Base-by-base conservation (phyloP, 108 stramenopile genomes). In the Chaetoceros muelleri region DNA sequence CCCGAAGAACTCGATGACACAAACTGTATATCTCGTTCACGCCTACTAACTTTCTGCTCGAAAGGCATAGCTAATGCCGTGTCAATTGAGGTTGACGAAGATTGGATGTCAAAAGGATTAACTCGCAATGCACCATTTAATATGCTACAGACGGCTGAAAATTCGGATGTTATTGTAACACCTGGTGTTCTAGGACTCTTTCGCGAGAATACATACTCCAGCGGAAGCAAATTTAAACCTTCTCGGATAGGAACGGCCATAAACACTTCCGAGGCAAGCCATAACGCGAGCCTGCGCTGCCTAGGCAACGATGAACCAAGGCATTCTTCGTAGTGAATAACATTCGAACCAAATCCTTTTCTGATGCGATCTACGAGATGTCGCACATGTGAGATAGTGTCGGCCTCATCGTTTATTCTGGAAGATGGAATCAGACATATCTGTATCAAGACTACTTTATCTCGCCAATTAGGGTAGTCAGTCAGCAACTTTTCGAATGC, bases 121-220 rank as follows among this genome's bases (percentile, higher is more conserved):
- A 99, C 86, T n/a, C 94, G 78, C 44, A 99, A 61, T 17, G 95
- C 93, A 19, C 97, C 96, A 71, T 97, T 98, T 26, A 99, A 73
- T 49, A 99, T 91, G 22, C 83, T 82, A 53, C 85, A 78, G 26
- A 96, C 95, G 2, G 99, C 94, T 20, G 93, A 91, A 64, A 98
- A 98, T 69, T 99, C 99, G 1, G 95, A 96, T 5, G 93, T 78
- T 34, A 99, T 84, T 19, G 97, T 94, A 16, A 97, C 96, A 28
- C 98, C 98, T 1, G 96, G 90, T 31, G 53, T 46, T 13, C 75
- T 71, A 7, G 79, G 74, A 50, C 76, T 72, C 66, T 84, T 84
- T 23, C 78, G 62, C 26, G 76, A 72, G 62, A 86, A 96, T 40
- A 96, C 92, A 76, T 89, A 99, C 81, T 99, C 97, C 64, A 98